A percentile compares a stretch with the other conserved stretches of the same genome.
Evolutionary conservation across 192 early-diverging fungal genomes (phyloP).

Genomic region (Coemansia sp.): DNA sequence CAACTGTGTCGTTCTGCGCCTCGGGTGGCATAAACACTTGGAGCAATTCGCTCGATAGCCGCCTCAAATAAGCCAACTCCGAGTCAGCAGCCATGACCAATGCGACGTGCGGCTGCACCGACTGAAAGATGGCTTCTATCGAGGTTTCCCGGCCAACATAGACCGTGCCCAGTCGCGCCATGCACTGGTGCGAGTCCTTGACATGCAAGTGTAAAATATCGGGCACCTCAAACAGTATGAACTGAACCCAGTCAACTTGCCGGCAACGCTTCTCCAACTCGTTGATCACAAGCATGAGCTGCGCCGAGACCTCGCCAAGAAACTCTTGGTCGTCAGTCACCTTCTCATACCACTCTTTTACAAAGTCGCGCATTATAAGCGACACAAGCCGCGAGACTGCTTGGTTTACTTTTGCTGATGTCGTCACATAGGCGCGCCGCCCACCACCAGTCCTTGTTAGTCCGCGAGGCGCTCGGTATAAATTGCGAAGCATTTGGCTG

Average conservation of each 20-base stretch:
- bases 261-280: slow-evolving; percentile 40
- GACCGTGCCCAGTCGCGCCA: slow-evolving; percentile 39
- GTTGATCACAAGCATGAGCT: slow-evolving; percentile 30
- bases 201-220: slow-evolving; percentile 48
- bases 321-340: slow-evolving; percentile 51
- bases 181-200: slow-evolving; percentile 43
- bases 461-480: slow-evolving; percentile 16
- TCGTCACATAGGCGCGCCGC: slow-evolving; percentile 9
- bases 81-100: slow-evolving; percentile 44
- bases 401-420: slow-evolving; percentile 27
- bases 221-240: slow-evolving; percentile 41
- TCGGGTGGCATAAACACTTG: slow-evolving; percentile 45
- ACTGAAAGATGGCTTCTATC: slow-evolving; percentile 48
- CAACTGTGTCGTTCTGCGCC: slow-evolving; percentile 41
- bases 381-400: slow-evolving; percentile 28
- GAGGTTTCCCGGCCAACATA: slow-evolving; percentile 45
- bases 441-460: neutral
- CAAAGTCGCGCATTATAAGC: slow-evolving; percentile 43
- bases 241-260: slow-evolving; percentile 43
- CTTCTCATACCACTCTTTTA: slow-evolving; percentile 45
- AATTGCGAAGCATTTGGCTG: slow-evolving; percentile 27
- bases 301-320: slow-evolving; percentile 22
- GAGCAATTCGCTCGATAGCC: slow-evolving; percentile 35
- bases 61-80: slow-evolving; percentile 47
- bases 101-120: slow-evolving; percentile 52